Evolutionary conservation across 768 basidiomycete genomes (phyloP), one percentile per base, ranked within the genome.

Genomic region (Strobilomyces confusus): DNA sequence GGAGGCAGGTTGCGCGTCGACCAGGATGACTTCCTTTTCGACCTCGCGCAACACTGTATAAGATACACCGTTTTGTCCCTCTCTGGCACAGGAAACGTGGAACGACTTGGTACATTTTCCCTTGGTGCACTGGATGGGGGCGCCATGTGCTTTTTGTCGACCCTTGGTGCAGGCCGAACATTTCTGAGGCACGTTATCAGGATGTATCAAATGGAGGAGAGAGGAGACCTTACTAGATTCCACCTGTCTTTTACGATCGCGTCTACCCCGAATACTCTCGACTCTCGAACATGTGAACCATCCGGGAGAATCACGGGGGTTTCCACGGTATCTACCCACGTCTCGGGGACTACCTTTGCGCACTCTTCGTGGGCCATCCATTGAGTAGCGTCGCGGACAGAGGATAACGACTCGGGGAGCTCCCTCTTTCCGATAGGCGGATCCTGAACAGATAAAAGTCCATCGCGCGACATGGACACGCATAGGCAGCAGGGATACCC

Each of bases 31-130:
- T 58, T 92, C 87, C 71, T 91, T 91, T 71, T 90, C 86, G 0
- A 90, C 80, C 60, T 88, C 86, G 45, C 78, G 73, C n/a, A 85
- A 44, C 32, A 88, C 75, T 1, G 68, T 70, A 61, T 85, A 92
- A 22, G 81, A 73, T 40, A 90, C 78, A 11, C 79, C 81, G 5
- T 72, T 66, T 3, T 72, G 72, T 12, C 68, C 70, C 19, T 82
- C 77, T 38, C 77, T 73, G 0, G 97, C 95, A 68, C 97, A 99
- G 4, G 85, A 87, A 26, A 97, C 87, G 64, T 98, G 95, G 72
- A 92, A 97, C 0, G 95, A 90, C 65, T 89, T 90, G 12, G 89
- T 78, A 62, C 95, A 98, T 72, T 94, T 95, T 42, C 93, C 94
- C 69, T 90, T 92, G 15, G 91, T 90, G 66, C 95, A 98, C 65